phyloP scores from a whole-genome alignment of 192 early-diverging fungal genomes.

The Linderina pennispora region DNA sequence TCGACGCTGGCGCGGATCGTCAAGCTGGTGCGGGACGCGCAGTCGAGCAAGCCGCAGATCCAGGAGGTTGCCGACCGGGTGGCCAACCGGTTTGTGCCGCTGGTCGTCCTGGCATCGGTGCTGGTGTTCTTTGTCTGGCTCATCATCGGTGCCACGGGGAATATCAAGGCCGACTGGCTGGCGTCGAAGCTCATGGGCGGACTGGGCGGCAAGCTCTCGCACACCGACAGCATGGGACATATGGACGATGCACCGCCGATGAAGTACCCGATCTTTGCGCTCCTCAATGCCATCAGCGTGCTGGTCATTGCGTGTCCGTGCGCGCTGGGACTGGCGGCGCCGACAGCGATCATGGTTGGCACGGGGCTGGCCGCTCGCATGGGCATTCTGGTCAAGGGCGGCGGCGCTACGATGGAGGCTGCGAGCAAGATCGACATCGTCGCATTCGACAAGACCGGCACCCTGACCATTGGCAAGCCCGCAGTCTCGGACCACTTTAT shows the following conservation, averaged over 20 bases:
- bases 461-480: slow-evolving; percentile 76
- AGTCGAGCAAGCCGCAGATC: slow-evolving; percentile 88
- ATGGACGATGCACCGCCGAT: slow-evolving; percentile 27
- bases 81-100: slow-evolving; percentile 92
- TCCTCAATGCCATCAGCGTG: slow-evolving; percentile 70
- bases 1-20: slow-evolving; percentile 89
- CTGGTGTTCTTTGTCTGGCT: slow-evolving; percentile 80
- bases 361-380: slow-evolving; percentile 88
- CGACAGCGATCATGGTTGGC: slow-evolving; percentile 98
- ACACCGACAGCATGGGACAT: neutral
- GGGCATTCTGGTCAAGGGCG: slow-evolving; percentile 92
- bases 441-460: slow-evolving; percentile 99
- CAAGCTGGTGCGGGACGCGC: slow-evolving; percentile 86
- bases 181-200: slow-evolving; percentile 43
- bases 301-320: slow-evolving; percentile 97
- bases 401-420: slow-evolving; percentile 75
- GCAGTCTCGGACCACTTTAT: slow-evolving; percentile 45
- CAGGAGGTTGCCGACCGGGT: slow-evolving; percentile 86
- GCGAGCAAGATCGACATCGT: slow-evolving; percentile 76
- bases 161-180: slow-evolving; percentile 23
- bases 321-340: slow-evolving; percentile 89
- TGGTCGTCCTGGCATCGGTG: slow-evolving; percentile 66
- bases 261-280: slow-evolving; percentile 52
- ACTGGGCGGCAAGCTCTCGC: slow-evolving; percentile 7
- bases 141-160: slow-evolving; percentile 26